Evolutionary conservation across 441 rosid genomes (phyloP).

Genomic region (Adansonia madagascariensis): DNA sequence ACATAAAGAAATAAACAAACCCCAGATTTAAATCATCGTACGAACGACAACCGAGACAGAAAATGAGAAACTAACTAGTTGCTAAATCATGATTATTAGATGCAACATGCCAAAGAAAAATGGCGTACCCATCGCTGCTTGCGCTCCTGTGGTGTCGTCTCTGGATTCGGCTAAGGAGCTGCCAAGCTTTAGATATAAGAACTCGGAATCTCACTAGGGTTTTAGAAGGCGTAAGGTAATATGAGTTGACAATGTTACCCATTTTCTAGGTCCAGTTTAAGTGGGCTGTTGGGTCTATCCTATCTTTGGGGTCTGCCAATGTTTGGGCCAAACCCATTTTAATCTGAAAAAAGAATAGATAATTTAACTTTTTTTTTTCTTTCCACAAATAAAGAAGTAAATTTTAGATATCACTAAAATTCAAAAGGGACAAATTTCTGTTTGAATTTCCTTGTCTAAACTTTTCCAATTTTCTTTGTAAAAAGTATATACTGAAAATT

Average conservation of each 20-base stretch:
- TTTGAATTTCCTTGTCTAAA: background rate
- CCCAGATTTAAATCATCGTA: background rate
- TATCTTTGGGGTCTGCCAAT: too few relatives aligned
- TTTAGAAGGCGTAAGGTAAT: background rate
- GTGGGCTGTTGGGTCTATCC: background rate
- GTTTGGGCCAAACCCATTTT: background rate
- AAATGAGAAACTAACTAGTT: background rate
- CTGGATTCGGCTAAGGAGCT: conserved; percentile 25
- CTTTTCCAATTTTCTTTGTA: background rate
- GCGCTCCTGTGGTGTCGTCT: conserved; percentile 21
- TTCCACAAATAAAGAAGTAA: too few relatives aligned
- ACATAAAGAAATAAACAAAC: background rate
- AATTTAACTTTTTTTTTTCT: too few relatives aligned
- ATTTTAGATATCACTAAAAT: background rate
- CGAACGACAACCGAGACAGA: background rate
- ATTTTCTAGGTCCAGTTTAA: background rate
- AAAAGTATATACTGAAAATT: too few relatives aligned
- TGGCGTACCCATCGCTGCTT: conserved; percentile 36
- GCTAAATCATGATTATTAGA: background rate
- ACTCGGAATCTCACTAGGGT: conserved; percentile 24
- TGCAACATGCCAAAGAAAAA: conserved; percentile 1
- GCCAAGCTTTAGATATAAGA: background rate
- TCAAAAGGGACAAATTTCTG: background rate
- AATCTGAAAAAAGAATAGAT: too few relatives aligned
- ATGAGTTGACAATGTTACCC: conserved; percentile 28